Conservation (phyloP, 2,329 filamentous ascomycete species). For the Scopulariopsis brevicaulis region DNA sequence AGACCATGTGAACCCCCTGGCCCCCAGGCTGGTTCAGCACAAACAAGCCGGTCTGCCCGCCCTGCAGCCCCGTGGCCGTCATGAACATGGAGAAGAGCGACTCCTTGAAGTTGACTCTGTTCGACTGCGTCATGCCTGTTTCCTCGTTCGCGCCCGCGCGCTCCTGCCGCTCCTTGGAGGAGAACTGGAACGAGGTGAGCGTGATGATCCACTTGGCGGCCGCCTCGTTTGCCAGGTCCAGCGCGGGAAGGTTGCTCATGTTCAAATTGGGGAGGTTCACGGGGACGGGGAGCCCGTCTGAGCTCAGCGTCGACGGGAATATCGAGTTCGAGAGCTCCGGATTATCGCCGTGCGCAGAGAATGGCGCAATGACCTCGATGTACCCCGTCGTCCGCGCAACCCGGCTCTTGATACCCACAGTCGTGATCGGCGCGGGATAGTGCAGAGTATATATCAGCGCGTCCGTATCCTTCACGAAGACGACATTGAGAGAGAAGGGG, state of each 20-base stretch:
- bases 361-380: slow-evolving; percentile 29
- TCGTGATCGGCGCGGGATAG: slow-evolving; percentile 27
- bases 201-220: slow-evolving; percentile 24
- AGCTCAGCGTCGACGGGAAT: slow-evolving; percentile 20
- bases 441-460: slow-evolving; percentile 16
- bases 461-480: slow-evolving; percentile 20
- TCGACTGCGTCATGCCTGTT: slow-evolving; percentile 14
- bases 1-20: slow-evolving; percentile 8
- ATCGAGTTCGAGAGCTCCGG: slow-evolving; percentile 16
- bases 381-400: slow-evolving; percentile 31
- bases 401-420: slow-evolving; percentile 21
- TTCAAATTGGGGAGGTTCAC: slow-evolving; percentile 29
- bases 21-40: slow-evolving; percentile 1
- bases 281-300: slow-evolving; percentile 17
- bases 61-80: slow-evolving; percentile 31
- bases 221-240: slow-evolving; percentile 23
- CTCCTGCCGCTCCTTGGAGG: slow-evolving; percentile 24
- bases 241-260: slow-evolving; percentile 29
- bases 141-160: slow-evolving; percentile 15
- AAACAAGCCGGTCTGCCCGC: slow-evolving; percentile 28
- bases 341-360: not conserved
- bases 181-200: slow-evolving; percentile 27
- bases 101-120: slow-evolving; percentile 18
- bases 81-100: slow-evolving; percentile 32
- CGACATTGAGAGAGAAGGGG: slow-evolving; percentile 27